phyloP scores from a whole-genome alignment of 345 rosid species.

The Corchorus capsularis region DNA sequence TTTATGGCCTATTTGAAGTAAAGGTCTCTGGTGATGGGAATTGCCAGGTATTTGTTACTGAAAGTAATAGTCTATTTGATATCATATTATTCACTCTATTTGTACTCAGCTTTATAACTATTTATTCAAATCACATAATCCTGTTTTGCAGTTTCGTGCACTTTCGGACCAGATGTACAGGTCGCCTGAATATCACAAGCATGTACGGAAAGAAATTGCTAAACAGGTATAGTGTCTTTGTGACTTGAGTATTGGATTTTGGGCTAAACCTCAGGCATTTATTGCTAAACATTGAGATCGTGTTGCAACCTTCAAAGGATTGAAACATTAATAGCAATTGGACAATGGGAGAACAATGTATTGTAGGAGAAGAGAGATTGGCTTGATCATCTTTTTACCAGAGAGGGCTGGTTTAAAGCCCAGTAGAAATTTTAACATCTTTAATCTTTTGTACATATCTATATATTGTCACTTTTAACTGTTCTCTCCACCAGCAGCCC shows the following conservation, averaged over 20 bases:
- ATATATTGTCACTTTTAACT: neutral
- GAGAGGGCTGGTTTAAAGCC: neutral
- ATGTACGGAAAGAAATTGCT: slow-evolving; percentile 78
- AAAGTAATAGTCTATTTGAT: neutral
- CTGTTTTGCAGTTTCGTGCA: slow-evolving; percentile 81
- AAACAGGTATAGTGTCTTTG: slow-evolving; percentile 68
- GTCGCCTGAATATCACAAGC: slow-evolving; percentile 90
- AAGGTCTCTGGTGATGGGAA: slow-evolving; percentile 97
- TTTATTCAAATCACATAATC: neutral
- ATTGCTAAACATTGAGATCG: neutral
- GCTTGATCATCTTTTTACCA: neutral
- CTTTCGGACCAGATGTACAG: slow-evolving; percentile 86
- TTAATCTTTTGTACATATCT: neutral
- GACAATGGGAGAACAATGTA: neutral
- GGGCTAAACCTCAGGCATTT: slow-evolving; percentile 3
- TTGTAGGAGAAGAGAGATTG: neutral
- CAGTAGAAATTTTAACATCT: neutral
- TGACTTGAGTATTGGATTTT: slow-evolving; percentile 9
- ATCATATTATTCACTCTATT: neutral
- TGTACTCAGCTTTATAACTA: slow-evolving; percentile 3
- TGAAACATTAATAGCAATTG: neutral
- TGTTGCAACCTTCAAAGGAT: neutral
- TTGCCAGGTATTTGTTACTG: slow-evolving; percentile 66
- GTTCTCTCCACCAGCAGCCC: neutral
- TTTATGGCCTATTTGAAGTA: slow-evolving; percentile 78